phyloP scores from a whole-genome alignment of 1,284 basidiomycete species.

The Nidula niveotomentosa region DNA sequence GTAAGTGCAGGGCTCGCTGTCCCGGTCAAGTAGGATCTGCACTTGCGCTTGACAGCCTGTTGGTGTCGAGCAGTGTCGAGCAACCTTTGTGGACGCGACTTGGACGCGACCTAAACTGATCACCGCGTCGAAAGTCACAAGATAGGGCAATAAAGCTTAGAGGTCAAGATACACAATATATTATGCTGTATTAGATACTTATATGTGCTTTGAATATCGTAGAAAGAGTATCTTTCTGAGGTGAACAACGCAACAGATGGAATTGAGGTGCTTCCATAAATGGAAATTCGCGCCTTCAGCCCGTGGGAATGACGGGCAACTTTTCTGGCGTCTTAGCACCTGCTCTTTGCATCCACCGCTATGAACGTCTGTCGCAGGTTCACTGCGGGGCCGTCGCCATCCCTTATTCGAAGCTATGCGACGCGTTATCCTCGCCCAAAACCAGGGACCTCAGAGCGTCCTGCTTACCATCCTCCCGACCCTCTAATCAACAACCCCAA shows the following conservation, averaged over 20 bases:
- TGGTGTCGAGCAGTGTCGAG: too few species aligned
- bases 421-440: constrained; percentile 42
- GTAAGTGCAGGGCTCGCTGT: constrained; percentile 7
- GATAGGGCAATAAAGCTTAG: too few species aligned
- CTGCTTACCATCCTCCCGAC: constrained; percentile 63
- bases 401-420: constrained; percentile 25
- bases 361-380: constrained; percentile 22
- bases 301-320: constrained; percentile 7
- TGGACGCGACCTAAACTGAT: too few species aligned
- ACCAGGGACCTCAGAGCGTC: constrained; percentile 49
- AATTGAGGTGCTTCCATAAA: not conserved
- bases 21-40: not conserved
- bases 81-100: too few species aligned
- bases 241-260: not conserved
- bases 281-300: not conserved
- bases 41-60: too few species aligned
- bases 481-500: constrained; percentile 60
- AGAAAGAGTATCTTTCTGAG: not conserved
- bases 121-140: too few species aligned
- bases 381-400: constrained; percentile 10
- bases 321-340: not conserved
- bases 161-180: too few species aligned
- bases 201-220: too few species aligned
- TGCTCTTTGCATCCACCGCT: not conserved
- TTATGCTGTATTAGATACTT: too few species aligned